A percentile compares a stretch with the other conserved stretches of the same genome.
Evolutionary conservation across 768 basidiomycete species (phyloP).

Genomic region (Pulveroboletus sp.): DNA sequence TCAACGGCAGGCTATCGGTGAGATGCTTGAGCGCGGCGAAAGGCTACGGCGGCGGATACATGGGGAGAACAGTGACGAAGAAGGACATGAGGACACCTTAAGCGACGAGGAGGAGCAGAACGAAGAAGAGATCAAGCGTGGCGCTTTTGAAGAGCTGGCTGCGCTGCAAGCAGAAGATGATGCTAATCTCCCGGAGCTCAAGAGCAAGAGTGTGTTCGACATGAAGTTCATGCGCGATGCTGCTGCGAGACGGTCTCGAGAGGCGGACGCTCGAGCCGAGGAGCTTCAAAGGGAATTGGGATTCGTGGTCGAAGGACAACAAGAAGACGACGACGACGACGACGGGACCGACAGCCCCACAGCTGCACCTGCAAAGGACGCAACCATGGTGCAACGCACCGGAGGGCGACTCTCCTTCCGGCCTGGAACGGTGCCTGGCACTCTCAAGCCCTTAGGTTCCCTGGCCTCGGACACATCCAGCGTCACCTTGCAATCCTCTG

Average conservation of each 20-base stretch:
- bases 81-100: slow-evolving; percentile 44
- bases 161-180: slow-evolving; percentile 40
- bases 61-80: slow-evolving; percentile 57
- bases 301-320: slow-evolving; percentile 31
- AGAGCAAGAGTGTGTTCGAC: slow-evolving; percentile 71
- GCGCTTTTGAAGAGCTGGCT: slow-evolving; percentile 76
- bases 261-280: slow-evolving; percentile 59
- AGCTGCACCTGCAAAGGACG: slow-evolving; percentile 29
- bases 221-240: slow-evolving; percentile 99
- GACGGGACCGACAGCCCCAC: slow-evolving; percentile 27
- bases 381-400: slow-evolving; percentile 44
- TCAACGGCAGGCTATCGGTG: slow-evolving; percentile 64
- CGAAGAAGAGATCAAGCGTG: slow-evolving; percentile 49
- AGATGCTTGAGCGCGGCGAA: slow-evolving; percentile 84
- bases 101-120: slow-evolving; percentile 35
- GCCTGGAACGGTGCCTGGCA: slow-evolving; percentile 39
- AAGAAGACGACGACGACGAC: slow-evolving; percentile 28
- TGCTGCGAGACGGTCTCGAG: slow-evolving; percentile 56
- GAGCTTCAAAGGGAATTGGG: slow-evolving; percentile 72
- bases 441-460: slow-evolving; percentile 26
- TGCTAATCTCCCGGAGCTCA: slow-evolving; percentile 19
- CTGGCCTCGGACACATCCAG: slow-evolving; percentile 58
- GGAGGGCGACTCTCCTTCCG: slow-evolving; percentile 65
- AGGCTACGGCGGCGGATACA: slow-evolving; percentile 70
- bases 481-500: slow-evolving; percentile 57